Evolutionary conservation across 352 stramenopile genomes (phyloP), one percentile per base, ranked within the genome.

Genomic region (Pythium oligandrum): DNA sequence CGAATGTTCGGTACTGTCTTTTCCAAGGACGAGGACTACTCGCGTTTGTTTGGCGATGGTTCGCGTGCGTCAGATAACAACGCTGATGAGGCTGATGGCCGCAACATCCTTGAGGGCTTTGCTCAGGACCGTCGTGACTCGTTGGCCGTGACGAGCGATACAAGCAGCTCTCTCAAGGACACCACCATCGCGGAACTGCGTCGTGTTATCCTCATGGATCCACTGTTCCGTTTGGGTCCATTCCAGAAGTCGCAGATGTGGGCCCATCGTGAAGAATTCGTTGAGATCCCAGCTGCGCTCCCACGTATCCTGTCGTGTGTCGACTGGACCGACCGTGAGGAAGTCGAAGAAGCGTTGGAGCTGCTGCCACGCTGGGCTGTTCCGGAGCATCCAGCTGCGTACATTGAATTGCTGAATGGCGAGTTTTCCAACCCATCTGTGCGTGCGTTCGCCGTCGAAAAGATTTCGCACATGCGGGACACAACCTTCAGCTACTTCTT

Each of bases 401-500:
- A 93, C 46, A 83, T 93, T 31, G 82, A 89, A 51, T 68, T 95
- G 2, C 61, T 95, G 48, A 88, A 93, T 47, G 71, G 73, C 42
- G 79, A 92, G 55, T 93, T 94, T 53, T 67, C 83, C 1, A 70
- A 95, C 49, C 75, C 85, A 55, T 65, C 66, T 4, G 76, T 95
- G 2, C 83, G 85, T 17, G 51, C 70, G 2, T 95, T 93, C 62
- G 85, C 85, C 3, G 80, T 95, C 0, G 51, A 70, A 35, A 88
- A 91, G 50, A 68, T 96, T n/a, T 59, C 66, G 6, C 66, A 83
- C 12, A 92, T 96, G 81, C 73, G 78, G n/a, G 86, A 96, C 47
- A 86, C 78, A 3, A 88, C 83, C 4, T 91, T 96, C 53, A 90
- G 81, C 51, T 92, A 93, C 39, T 90, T 95, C 48, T 67, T 96